These are phyloP conservation scores for Stenocarpella maydis DNA, from an alignment of 2,329 filamentous ascomycete species.

Conservation along the genomic window DNA sequence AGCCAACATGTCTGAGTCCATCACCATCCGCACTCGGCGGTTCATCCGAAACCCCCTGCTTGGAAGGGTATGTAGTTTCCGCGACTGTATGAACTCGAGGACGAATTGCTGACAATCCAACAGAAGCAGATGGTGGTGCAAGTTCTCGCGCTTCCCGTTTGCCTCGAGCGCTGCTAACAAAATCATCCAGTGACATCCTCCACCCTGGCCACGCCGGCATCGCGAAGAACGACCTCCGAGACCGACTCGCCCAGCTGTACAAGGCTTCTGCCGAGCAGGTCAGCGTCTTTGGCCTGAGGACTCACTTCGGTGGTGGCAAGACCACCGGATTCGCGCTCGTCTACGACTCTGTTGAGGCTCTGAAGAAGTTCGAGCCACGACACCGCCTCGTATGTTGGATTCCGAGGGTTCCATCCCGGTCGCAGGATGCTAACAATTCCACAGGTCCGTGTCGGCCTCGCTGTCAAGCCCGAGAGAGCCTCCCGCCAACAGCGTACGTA, in stretches of 20 bases:
- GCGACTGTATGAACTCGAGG: not conserved
- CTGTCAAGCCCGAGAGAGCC: conserved; percentile 95
- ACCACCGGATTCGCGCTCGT: conserved; percentile 98
- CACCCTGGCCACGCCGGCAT: conserved; percentile 98
- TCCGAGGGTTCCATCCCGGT: not conserved
- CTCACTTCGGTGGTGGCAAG: conserved; percentile 99
- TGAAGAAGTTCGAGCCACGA: conserved; percentile 99
- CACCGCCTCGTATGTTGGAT: conserved; percentile 74
- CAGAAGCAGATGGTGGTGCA: conserved; percentile 25
- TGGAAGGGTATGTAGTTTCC: conserved; percentile 51
- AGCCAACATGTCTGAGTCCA: conserved; percentile 80
- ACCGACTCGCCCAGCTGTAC: conserved; percentile 95
- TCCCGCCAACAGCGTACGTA: conserved; percentile 98
- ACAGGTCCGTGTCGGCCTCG: conserved; percentile 83
- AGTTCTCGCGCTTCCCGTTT: conserved; percentile 8
- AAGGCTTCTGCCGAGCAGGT: conserved; percentile 98
- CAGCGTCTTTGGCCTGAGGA: conserved; percentile 97
- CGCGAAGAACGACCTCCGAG: conserved; percentile 97
- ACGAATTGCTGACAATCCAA: conserved; percentile 1
- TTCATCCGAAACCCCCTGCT: conserved; percentile 99
- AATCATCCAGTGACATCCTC: conserved; percentile 87
- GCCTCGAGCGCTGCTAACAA: conserved; percentile 15
- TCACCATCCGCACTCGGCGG: conserved; percentile 97
- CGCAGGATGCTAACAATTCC: not conserved
- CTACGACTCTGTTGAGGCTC: conserved; percentile 97